A percentile compares a stretch with the other conserved stretches of the same genome.
phyloP scores from a whole-genome alignment of 768 basidiomycete species.

The Xerocomus potaroensis region DNA sequence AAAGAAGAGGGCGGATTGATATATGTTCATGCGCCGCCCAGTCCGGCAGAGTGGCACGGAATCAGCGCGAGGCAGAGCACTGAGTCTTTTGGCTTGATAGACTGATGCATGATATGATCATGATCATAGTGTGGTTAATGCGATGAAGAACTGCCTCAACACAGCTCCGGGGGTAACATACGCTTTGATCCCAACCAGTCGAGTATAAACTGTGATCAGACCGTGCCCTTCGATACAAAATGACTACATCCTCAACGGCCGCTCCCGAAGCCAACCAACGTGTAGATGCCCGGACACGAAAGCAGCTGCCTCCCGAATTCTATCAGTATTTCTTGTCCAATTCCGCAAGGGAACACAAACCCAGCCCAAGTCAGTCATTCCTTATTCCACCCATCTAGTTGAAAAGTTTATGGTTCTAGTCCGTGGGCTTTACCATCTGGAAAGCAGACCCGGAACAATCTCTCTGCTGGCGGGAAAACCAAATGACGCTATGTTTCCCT shows the following conservation, averaged over 20 bases:
- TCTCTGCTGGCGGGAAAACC: constrained; percentile 90
- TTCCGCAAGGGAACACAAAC: constrained; percentile 55
- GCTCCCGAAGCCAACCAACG: neutral
- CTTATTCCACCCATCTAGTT: neutral
- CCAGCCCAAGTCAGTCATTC: constrained; percentile 47
- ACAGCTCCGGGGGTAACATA: neutral
- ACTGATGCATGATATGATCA: too few relatives aligned
- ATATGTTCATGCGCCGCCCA: too few relatives aligned
- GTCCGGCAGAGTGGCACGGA: too few relatives aligned
- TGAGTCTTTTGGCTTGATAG: neutral
- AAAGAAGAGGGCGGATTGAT: too few relatives aligned
- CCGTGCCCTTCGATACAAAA: neutral
- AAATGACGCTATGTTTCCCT: constrained; percentile 86
- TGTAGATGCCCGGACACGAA: neutral
- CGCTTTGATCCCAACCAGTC: too few relatives aligned
- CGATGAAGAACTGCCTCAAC: neutral
- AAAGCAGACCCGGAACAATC: constrained; percentile 71
- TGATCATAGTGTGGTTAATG: neutral
- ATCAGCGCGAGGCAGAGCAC: too few relatives aligned
- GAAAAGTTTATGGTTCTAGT: constrained; percentile 36
- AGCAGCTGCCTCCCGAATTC: constrained; percentile 44
- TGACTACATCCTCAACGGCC: constrained; percentile 2
- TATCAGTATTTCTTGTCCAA: constrained; percentile 62
- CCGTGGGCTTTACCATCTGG: constrained; percentile 70
- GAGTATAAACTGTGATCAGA: too few relatives aligned